phyloP scores from a whole-genome alignment of 768 basidiomycete species.

The Mrakia hoshinonis region DNA sequence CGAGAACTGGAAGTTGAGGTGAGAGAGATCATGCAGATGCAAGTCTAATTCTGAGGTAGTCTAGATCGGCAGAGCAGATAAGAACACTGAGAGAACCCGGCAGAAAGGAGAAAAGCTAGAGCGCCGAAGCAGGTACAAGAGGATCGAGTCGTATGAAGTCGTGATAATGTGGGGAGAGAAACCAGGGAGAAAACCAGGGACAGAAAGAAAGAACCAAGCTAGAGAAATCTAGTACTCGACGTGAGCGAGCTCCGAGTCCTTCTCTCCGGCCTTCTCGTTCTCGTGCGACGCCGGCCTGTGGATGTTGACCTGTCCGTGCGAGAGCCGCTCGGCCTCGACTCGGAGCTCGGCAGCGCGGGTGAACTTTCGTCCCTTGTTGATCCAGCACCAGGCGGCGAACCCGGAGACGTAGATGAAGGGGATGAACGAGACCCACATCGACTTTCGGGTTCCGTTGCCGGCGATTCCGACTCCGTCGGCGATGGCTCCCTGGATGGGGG shows the following conservation, averaged over 20 bases:
- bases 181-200: neutral
- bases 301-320: neutral
- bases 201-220: neutral
- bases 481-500: constrained; percentile 40
- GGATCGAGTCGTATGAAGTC: too few relatives aligned
- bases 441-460: constrained; percentile 1
- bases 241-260: neutral
- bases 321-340: constrained; percentile 6
- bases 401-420: constrained; percentile 21
- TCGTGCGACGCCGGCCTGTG: neutral
- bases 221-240: neutral
- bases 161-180: neutral
- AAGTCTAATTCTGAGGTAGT: too few relatives aligned
- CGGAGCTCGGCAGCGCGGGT: constrained; percentile 4
- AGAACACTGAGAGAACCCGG: too few relatives aligned
- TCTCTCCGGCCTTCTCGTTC: constrained; percentile 3
- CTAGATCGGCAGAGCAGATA: too few relatives aligned
- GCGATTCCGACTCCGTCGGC: constrained; percentile 32
- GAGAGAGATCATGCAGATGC: too few relatives aligned
- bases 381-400: constrained; percentile 22
- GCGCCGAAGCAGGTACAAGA: too few relatives aligned
- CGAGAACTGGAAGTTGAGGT: too few relatives aligned
- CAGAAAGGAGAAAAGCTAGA: too few relatives aligned
- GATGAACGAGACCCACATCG: constrained; percentile 23
- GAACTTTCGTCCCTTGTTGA: constrained; percentile 11